A percentile compares a stretch with the other conserved stretches of the same genome.
These are phyloP conservation scores for Fraxinus americana DNA, from an alignment of 257 asterid species.

Conservation along the genomic window DNA sequence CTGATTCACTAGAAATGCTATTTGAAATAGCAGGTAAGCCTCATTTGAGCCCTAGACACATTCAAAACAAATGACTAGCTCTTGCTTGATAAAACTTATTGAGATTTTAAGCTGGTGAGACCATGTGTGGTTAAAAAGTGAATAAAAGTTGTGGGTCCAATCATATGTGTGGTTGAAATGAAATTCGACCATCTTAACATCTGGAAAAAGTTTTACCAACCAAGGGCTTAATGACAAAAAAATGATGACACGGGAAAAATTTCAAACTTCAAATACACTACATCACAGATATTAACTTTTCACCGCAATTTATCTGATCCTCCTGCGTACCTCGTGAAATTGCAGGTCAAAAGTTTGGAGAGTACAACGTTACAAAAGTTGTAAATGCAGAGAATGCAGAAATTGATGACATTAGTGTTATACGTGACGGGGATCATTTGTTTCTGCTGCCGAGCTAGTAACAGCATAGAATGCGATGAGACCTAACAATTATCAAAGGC, in stretches of 20 bases:
- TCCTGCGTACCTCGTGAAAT: conserved; percentile 32
- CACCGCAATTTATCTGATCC: conserved; percentile 25
- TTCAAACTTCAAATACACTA: conserved; percentile 7
- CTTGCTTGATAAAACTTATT: no score
- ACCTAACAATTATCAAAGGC: conserved; percentile 24
- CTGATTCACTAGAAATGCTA: conserved; percentile 67
- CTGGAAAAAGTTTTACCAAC: no score
- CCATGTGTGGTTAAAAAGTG: no score
- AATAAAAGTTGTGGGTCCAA: no score
- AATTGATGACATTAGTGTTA: conserved; percentile 68
- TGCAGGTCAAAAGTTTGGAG: conserved; percentile 80
- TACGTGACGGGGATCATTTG: conserved; percentile 86
- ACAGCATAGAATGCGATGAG: conserved; percentile 23
- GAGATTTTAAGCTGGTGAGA: no score
- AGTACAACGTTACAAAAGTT: conserved; percentile 43
- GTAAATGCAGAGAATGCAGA: conserved; percentile 71
- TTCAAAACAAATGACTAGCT: neutral
- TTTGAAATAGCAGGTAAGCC: conserved; percentile 66
- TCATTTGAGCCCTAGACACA: neutral
- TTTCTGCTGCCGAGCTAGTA: conserved; percentile 46
- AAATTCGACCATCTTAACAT: no score
- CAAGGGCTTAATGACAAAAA: neutral
- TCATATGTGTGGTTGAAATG: no score
- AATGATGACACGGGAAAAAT: neutral
- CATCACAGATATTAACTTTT: neutral